phyloP scores from a whole-genome alignment of 2,329 filamentous ascomycete species.

The Hypoxylon sp. region DNA sequence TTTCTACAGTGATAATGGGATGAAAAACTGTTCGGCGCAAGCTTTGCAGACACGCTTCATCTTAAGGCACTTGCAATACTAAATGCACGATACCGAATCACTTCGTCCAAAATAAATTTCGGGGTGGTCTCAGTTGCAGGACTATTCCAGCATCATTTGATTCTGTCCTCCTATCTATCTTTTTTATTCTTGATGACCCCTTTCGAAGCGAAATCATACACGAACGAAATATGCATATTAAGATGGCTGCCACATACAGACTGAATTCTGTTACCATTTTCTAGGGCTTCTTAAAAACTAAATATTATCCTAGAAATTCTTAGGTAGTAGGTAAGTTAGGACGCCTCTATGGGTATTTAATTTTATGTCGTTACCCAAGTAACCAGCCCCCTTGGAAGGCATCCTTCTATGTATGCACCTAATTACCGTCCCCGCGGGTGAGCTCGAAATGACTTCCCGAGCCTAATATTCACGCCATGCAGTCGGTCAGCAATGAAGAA shows the following conservation, averaged over 20 bases:
- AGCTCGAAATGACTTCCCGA: slow-evolving; percentile 24
- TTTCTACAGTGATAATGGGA: no score
- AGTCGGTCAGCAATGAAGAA: slow-evolving; percentile 25
- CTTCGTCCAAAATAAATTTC: no score
- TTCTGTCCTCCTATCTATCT: no score
- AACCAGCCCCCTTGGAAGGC: slow-evolving; percentile 9
- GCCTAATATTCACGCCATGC: slow-evolving; percentile 19
- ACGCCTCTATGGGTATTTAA: slow-evolving; percentile 18
- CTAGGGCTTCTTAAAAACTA: slow-evolving; percentile 19
- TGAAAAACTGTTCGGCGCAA: no score
- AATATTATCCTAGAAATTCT: slow-evolving; percentile 33
- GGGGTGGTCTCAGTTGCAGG: no score
- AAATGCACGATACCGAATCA: no score
- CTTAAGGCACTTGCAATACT: no score
- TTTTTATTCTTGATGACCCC: no score
- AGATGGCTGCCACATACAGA: not conserved
- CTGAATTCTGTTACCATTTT: slow-evolving; percentile 17
- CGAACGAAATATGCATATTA: not conserved
- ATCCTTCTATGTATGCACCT: slow-evolving; percentile 19
- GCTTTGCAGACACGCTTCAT: no score
- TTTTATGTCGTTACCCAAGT: slow-evolving; percentile 5
- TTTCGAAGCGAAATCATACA: no score
- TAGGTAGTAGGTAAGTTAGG: slow-evolving; percentile 19
- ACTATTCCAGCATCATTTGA: no score
- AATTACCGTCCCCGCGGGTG: slow-evolving; percentile 10